These are phyloP conservation scores for Pancytospora epiphaga DNA, from an alignment of 371 early-diverging fungal species.

Conservation along the genomic window DNA sequence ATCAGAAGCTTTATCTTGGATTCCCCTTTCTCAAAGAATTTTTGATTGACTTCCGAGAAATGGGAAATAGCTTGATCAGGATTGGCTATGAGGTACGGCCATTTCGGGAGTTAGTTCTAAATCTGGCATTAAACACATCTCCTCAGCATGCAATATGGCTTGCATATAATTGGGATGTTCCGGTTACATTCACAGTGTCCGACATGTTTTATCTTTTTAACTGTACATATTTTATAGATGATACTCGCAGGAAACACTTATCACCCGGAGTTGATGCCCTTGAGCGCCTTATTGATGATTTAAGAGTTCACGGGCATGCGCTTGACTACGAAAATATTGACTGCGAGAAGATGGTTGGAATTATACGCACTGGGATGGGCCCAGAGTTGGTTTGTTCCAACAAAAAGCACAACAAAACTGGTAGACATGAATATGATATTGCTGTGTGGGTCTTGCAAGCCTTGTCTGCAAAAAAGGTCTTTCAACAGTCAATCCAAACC, in stretches of 20 bases:
- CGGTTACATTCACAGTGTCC: neutral
- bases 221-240: neutral
- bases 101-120: slow-evolving; percentile 3
- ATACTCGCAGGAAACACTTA: neutral
- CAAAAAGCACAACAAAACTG: neutral
- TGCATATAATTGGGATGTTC: neutral
- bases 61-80: neutral
- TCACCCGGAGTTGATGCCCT: too few species aligned
- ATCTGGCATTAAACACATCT: neutral
- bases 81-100: slow-evolving; percentile 18
- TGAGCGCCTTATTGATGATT: neutral
- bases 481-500: neutral
- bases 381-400: too few species aligned
- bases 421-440: neutral
- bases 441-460: neutral
- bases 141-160: neutral
- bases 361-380: too few species aligned
- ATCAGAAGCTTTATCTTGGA: neutral
- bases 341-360: neutral
- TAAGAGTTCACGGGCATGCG: too few species aligned
- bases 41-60: slow-evolving; percentile 13
- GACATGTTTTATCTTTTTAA: slow-evolving; percentile 9
- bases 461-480: neutral
- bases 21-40: slow-evolving; percentile 30
- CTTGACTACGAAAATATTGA: too few species aligned